Evolutionary conservation across 2,329 filamentous ascomycete species (phyloP).

Genomic region (Colletotrichum sp.): DNA sequence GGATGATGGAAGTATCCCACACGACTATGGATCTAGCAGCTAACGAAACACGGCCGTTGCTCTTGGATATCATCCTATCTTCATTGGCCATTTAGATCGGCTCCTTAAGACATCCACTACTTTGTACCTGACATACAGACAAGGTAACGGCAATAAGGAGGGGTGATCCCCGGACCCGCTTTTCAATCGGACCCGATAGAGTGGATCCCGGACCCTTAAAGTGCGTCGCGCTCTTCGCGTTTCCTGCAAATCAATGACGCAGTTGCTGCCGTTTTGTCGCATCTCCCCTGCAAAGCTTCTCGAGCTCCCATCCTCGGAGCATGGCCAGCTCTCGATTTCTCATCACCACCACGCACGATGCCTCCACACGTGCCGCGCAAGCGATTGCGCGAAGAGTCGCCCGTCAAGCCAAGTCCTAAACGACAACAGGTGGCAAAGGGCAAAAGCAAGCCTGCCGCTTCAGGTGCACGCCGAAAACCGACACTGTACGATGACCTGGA

Average conservation of each 20-base stretch:
- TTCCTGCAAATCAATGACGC: slow-evolving; percentile 32
- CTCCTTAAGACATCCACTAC: background rate
- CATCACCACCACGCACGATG: slow-evolving; percentile 49
- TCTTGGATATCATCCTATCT: background rate
- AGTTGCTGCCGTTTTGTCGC: background rate
- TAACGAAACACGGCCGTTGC: background rate
- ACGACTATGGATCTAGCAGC: background rate
- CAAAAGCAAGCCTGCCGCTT: background rate
- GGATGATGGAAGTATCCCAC: background rate
- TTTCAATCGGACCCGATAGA: slow-evolving; percentile 11
- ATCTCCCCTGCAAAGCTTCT: slow-evolving; percentile 9
- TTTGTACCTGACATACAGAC: background rate
- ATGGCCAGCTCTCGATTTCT: background rate
- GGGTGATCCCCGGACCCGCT: slow-evolving; percentile 2
- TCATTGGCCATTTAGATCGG: background rate
- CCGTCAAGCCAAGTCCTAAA: slow-evolving; percentile 26
- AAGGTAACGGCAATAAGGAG: background rate
- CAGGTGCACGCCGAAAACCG: slow-evolving; percentile 49
- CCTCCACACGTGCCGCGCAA: slow-evolving; percentile 73
- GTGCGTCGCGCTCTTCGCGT: slow-evolving; percentile 26
- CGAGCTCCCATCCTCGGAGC: background rate
- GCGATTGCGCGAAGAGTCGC: slow-evolving; percentile 52
- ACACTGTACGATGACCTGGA: slow-evolving; percentile 69
- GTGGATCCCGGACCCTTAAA: background rate
- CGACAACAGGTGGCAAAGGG: slow-evolving; percentile 18